phyloP scores from a whole-genome alignment of 371 early-diverging fungal species.

The Mucor saturninus region DNA sequence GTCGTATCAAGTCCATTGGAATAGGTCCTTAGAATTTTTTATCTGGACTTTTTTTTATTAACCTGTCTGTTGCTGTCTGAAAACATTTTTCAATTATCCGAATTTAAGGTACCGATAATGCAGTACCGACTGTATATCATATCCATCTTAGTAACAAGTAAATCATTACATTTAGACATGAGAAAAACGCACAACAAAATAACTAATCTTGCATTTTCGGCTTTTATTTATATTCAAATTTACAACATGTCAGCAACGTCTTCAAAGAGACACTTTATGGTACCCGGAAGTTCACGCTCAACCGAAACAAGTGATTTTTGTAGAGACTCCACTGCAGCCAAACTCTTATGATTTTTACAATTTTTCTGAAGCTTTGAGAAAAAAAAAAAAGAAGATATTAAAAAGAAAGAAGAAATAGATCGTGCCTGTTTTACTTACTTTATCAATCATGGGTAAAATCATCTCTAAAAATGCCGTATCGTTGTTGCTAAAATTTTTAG shows the following conservation, averaged over 20 bases:
- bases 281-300: conserved; percentile 67
- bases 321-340: conserved; percentile 60
- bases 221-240: conserved; percentile 7
- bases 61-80: too few species aligned
- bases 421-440: conserved; percentile 29
- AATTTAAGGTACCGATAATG: too few species aligned
- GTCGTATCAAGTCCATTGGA: too few species aligned
- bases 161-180: too few species aligned
- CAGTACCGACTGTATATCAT: too few species aligned
- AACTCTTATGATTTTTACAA: conserved; percentile 54
- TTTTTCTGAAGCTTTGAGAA: conserved; percentile 44
- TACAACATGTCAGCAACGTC: conserved; percentile 42
- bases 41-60: too few species aligned
- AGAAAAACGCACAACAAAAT: too few species aligned
- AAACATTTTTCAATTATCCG: too few species aligned
- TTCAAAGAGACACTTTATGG: conserved; percentile 60
- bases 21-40: too few species aligned
- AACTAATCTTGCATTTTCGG: background rate
- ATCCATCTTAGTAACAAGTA: too few species aligned
- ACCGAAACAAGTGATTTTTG: conserved; percentile 65
- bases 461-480: conserved; percentile 37
- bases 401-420: background rate
- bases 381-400: conserved; percentile 7
- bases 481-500: conserved; percentile 15
- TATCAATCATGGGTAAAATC: conserved; percentile 40